Percentiles rank a stretch among this genome's conserved stretches.
phyloP scores from a whole-genome alignment of 768 basidiomycete genomes.

The Daedalea quercina region DNA sequence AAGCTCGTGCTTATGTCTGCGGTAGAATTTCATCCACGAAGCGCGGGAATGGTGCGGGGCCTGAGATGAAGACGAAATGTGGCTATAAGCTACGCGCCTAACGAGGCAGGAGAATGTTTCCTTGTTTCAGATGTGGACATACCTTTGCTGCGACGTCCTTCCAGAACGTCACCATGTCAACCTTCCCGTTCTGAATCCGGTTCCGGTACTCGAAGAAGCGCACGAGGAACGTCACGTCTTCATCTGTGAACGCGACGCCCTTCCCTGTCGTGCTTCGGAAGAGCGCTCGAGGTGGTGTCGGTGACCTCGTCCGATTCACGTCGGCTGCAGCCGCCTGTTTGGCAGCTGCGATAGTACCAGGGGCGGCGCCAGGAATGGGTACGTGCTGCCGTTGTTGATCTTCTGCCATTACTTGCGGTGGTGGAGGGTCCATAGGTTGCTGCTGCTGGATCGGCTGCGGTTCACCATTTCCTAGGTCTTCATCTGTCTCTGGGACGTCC shows the following conservation, averaged over 20 bases:
- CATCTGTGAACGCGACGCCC: constrained; percentile 83
- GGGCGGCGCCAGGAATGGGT: constrained; percentile 23
- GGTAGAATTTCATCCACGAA: constrained; percentile 93
- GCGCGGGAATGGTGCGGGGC: constrained; percentile 88
- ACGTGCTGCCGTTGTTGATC: constrained; percentile 8
- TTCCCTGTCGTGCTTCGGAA: constrained; percentile 86
- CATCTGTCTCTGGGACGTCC: constrained; percentile 46
- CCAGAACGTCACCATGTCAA: constrained; percentile 77
- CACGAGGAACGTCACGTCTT: constrained; percentile 73
- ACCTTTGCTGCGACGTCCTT: constrained; percentile 71
- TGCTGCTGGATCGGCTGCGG: constrained; percentile 29
- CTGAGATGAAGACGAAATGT: constrained; percentile 27
- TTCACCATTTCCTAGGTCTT: constrained; percentile 22
- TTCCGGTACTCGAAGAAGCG: constrained; percentile 56
- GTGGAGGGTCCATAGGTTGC: constrained; percentile 9
- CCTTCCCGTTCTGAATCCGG: constrained; percentile 40
- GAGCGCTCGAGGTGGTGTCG: constrained; percentile 73
- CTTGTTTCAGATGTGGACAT: not conserved
- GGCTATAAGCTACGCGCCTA: not conserved
- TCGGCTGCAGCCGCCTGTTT: constrained; percentile 35
- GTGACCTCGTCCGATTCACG: constrained; percentile 54
- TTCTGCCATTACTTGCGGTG: constrained; percentile 14
- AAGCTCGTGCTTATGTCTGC: constrained; percentile 81
- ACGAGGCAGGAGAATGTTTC: not conserved
- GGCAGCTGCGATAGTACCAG: constrained; percentile 39